Evolutionary conservation across 352 stramenopile species (phyloP), one percentile per base, ranked within the genome.

Genomic region (Globisporangium uncinulatum): DNA sequence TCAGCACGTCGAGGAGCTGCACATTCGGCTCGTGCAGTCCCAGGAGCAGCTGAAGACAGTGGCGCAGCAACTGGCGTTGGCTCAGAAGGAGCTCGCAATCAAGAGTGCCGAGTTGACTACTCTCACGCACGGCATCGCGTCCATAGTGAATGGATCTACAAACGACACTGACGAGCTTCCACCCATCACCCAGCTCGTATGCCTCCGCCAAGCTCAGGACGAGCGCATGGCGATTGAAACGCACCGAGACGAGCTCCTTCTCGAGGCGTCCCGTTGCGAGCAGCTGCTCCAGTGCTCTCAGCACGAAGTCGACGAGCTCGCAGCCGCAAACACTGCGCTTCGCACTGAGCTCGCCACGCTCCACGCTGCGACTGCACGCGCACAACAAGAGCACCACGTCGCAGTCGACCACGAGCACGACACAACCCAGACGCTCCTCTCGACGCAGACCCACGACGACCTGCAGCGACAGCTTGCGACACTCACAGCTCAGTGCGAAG

Each of bases 1-100:
- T 13, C 63, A 69, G 5, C 71, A 88, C 34, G 64, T 69, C 1
- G 76, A 89, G 6, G 76, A 87, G 49, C 62, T 91, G 17, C 81
- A 89, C 49, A 56, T 63, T 17, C 66, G 71, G 11, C 66, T 89
- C 8, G 71, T 88, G 17, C 70, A 74, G 7, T 68, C 71, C 1
- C 71, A 88, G 52, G 55, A 66, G 1, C 69, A 87, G 52, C 62
- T 67, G 11, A 56, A 45, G 7, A 50, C 17, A 29, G 65, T 42
- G 29, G 65, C 29, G 48, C 65, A 31, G 62, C 66, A 51, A 39
- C 56, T 48, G 20, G 67, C 37, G 46, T 6, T 37, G 5, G 37
- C 47, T 29, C 42, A 11, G 29, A 14, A 47, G 9, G 52, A 60
- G 19, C 51, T 65, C 21, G 36, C 54, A 20, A 9, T 64, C 42